A percentile compares a stretch with the other conserved stretches of the same genome.
These are phyloP conservation scores for Dryas integrifolia DNA, from an alignment of 331 rosid genomes.

Conservation along the genomic window DNA sequence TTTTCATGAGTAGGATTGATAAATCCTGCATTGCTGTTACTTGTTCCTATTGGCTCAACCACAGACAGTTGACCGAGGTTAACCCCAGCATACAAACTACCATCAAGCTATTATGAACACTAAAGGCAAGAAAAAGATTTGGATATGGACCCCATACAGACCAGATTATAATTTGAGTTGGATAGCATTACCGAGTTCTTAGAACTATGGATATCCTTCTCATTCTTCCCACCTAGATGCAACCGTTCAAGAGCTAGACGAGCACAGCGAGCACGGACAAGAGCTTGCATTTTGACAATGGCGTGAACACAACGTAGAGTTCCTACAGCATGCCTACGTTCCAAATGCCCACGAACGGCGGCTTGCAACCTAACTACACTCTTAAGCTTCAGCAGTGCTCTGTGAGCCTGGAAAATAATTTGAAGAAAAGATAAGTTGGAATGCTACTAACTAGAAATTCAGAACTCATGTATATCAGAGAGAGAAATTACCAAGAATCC, in stretches of 20 bases:
- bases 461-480: constrained; percentile 9
- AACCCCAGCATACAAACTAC: neutral
- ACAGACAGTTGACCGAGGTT: neutral
- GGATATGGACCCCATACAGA: neutral
- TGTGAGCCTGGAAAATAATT: constrained; percentile 51
- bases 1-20: neutral
- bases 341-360: constrained; percentile 88
- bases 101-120: neutral
- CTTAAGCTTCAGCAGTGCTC: constrained; percentile 47
- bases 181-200: constrained; percentile 45
- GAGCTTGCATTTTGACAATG: constrained; percentile 74
- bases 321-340: constrained; percentile 79
- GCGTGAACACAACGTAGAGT: constrained; percentile 85
- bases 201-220: constrained; percentile 23
- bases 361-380: constrained; percentile 88
- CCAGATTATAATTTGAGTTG: constrained; percentile 15
- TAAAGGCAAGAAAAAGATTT: neutral
- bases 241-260: constrained; percentile 28
- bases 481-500: constrained; percentile 59
- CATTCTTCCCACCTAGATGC: constrained; percentile 24
- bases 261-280: constrained; percentile 68
- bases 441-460: constrained; percentile 14
- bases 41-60: constrained; percentile 4
- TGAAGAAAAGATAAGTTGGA: neutral
- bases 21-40: neutral